Evolutionary conservation across 1,284 basidiomycete species (phyloP).

Genomic region (Puccinia sorghi): DNA sequence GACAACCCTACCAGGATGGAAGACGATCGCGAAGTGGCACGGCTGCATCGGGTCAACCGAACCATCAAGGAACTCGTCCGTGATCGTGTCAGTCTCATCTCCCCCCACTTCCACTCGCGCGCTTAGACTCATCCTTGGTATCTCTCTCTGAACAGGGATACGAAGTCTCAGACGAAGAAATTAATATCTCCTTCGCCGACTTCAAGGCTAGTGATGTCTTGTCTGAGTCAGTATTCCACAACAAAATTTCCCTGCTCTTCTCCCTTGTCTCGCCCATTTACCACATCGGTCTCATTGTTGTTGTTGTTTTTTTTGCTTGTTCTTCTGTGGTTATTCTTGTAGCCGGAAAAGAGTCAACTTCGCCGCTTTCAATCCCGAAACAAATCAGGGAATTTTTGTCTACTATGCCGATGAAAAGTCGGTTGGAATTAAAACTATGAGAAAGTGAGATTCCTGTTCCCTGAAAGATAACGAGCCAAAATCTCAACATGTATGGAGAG

Average conservation of each 20-base stretch:
- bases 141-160: constrained; percentile 66
- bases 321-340: constrained; percentile 1
- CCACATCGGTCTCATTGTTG: too few relatives aligned
- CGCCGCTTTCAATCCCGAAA: constrained; percentile 72
- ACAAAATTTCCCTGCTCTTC: too few relatives aligned
- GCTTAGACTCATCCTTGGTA: constrained; percentile 1
- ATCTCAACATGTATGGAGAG: too few relatives aligned
- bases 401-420: constrained; percentile 91
- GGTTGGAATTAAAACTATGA: constrained; percentile 91
- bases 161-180: constrained; percentile 85
- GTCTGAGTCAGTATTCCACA: constrained; percentile 54
- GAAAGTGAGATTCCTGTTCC: constrained; percentile 68
- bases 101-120: constrained; percentile 56
- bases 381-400: constrained; percentile 81
- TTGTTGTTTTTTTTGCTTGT: constrained; percentile 53
- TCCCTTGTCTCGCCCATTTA: too few relatives aligned
- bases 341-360: constrained; percentile 78
- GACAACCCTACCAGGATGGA: constrained; percentile 52
- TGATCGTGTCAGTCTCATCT: constrained; percentile 66
- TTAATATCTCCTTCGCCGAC: constrained; percentile 74
- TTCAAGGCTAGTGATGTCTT: constrained; percentile 70
- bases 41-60: constrained; percentile 92
- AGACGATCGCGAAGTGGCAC: constrained; percentile 62
- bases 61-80: constrained; percentile 95
- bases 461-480: neutral